Evolutionary conservation across 148 eudicot species (phyloP).

Genomic region (Cornus florida): DNA sequence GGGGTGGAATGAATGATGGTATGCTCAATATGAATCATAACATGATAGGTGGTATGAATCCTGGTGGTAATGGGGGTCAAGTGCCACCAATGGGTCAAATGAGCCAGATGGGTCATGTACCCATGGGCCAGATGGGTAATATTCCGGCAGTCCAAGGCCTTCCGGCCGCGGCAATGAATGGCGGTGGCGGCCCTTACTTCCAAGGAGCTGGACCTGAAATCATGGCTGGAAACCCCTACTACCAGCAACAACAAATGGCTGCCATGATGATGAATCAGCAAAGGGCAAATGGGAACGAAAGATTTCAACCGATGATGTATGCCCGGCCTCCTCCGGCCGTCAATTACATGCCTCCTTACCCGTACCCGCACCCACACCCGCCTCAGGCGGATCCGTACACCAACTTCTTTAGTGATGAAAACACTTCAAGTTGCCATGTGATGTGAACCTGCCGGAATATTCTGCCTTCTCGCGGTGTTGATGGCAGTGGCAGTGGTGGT

Average conservation of each 20-base stretch:
- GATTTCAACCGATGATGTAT: slow-evolving; percentile 83
- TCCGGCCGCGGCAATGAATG: slow-evolving; percentile 41
- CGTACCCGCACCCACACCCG: slow-evolving; percentile 29
- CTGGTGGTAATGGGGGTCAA: slow-evolving; percentile 38
- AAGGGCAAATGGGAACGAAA: slow-evolving; percentile 56
- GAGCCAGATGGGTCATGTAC: slow-evolving; percentile 66
- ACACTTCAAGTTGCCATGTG: slow-evolving; percentile 68
- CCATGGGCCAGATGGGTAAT: slow-evolving; percentile 62
- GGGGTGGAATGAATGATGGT: slow-evolving; percentile 49
- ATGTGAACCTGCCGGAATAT: slow-evolving; percentile 47
- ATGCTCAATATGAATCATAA: slow-evolving; percentile 43
- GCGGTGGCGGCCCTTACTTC: slow-evolving; percentile 36
- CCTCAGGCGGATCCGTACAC: slow-evolving; percentile 61
- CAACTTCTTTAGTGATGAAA: slow-evolving; percentile 68
- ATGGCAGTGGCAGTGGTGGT: neutral
- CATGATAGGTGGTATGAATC: slow-evolving; percentile 36
- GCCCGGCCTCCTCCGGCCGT: slow-evolving; percentile 70
- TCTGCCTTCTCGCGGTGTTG: neutral
- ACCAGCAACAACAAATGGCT: slow-evolving; percentile 62
- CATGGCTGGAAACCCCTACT: slow-evolving; percentile 59
- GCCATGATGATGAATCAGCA: slow-evolving; percentile 97
- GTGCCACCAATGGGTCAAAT: slow-evolving; percentile 49
- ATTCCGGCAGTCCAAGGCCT: slow-evolving; percentile 66
- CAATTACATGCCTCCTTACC: slow-evolving; percentile 65
- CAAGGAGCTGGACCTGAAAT: slow-evolving; percentile 51